Evolutionary conservation across 2,329 filamentous ascomycete genomes (phyloP).

Genomic region (Trichoderma sp.): DNA sequence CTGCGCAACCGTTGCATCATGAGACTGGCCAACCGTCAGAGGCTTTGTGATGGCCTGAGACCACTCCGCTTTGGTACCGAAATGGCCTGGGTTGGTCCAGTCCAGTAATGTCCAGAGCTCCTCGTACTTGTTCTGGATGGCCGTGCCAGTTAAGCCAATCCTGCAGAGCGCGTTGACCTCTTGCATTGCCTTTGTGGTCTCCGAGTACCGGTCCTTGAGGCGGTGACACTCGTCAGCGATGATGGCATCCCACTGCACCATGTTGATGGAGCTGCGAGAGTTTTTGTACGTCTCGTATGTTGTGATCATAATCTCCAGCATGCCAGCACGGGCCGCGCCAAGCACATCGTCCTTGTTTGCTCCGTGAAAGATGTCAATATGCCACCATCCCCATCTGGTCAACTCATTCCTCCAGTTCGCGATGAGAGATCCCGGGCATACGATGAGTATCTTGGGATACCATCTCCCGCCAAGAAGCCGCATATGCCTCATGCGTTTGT

Average conservation of each 20-base stretch:
- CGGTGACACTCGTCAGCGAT: slow-evolving; percentile 92
- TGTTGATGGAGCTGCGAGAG: slow-evolving; percentile 72
- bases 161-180: slow-evolving; percentile 88
- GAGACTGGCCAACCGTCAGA: slow-evolving; percentile 83
- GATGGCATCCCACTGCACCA: slow-evolving; percentile 88
- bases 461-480: slow-evolving; percentile 64
- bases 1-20: slow-evolving; percentile 83
- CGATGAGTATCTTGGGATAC: slow-evolving; percentile 78
- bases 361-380: slow-evolving; percentile 80
- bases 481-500: slow-evolving; percentile 85
- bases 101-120: slow-evolving; percentile 95
- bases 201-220: slow-evolving; percentile 78
- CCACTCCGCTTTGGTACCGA: slow-evolving; percentile 71
- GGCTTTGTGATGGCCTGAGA: slow-evolving; percentile 75
- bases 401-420: slow-evolving; percentile 90
- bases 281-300: slow-evolving; percentile 91
- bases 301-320: slow-evolving; percentile 88
- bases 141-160: slow-evolving; percentile 91
- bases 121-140: slow-evolving; percentile 97
- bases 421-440: slow-evolving; percentile 87
- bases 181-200: slow-evolving; percentile 83
- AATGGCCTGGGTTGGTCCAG: slow-evolving; percentile 86
- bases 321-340: slow-evolving; percentile 71
- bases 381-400: slow-evolving; percentile 93
- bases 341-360: slow-evolving; percentile 67